phyloP scores from a whole-genome alignment of 2,329 filamentous ascomycete species.

The Colletotrichum truncatum region DNA sequence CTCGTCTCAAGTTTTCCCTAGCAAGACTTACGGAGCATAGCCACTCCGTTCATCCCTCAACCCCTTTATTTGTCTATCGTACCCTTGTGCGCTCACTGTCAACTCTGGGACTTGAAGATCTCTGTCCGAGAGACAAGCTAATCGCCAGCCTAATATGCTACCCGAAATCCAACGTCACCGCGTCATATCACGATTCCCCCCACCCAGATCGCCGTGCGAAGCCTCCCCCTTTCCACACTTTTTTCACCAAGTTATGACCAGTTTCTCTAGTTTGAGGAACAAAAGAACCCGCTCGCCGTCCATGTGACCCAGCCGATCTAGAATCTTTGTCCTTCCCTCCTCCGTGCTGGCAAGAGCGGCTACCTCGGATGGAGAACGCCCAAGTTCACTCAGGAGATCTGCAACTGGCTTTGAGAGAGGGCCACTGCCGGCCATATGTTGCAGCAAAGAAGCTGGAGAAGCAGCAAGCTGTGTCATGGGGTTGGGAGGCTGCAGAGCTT shows the following conservation, averaged over 20 bases:
- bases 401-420: slow-evolving; percentile 35
- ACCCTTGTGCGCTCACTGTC: slow-evolving; percentile 1
- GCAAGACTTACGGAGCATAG: slow-evolving; percentile 9
- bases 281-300: slow-evolving; percentile 40
- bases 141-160: not conserved
- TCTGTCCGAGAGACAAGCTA: not conserved
- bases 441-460: not conserved
- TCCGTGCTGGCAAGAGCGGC: slow-evolving; percentile 32
- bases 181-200: not conserved
- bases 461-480: not conserved
- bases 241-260: not conserved
- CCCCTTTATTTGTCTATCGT: too few relatives aligned
- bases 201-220: not conserved
- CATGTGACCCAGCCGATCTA: slow-evolving; percentile 38
- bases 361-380: slow-evolving; percentile 37
- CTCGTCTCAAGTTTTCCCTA: slow-evolving; percentile 19
- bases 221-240: not conserved
- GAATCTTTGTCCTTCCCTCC: slow-evolving; percentile 33
- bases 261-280: slow-evolving; percentile 37
- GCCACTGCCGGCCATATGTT: slow-evolving; percentile 33
- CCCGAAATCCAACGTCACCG: not conserved
- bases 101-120: not conserved
- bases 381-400: slow-evolving; percentile 41
- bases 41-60: slow-evolving; percentile 2
- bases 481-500: slow-evolving; percentile 50